These are phyloP conservation scores for Rhodotorula sp. DNA, from an alignment of 1,284 basidiomycete species.

Conservation along the genomic window DNA sequence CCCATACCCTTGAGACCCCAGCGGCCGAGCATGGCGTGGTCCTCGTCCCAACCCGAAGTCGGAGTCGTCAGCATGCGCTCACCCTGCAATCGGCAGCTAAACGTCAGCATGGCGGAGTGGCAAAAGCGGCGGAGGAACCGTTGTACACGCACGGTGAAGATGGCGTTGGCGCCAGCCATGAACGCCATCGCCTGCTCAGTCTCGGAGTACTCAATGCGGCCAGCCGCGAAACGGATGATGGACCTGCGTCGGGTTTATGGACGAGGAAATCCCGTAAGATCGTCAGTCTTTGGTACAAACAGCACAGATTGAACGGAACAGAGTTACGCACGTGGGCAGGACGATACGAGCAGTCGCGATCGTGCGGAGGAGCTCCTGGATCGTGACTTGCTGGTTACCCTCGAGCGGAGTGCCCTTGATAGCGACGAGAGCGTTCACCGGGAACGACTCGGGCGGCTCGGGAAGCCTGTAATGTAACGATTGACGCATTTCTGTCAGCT, in stretches of 20 bases:
- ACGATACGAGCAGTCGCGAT: conserved; percentile 93
- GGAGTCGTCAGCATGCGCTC: conserved; percentile 97
- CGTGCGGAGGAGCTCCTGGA: conserved; percentile 84
- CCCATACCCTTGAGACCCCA: conserved; percentile 91
- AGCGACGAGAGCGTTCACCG: conserved; percentile 84
- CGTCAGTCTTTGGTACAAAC: not conserved
- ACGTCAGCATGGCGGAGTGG: not conserved
- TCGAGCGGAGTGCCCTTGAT: conserved; percentile 62
- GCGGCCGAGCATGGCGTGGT: conserved; percentile 87
- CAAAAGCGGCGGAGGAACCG: not conserved
- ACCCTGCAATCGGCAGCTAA: conserved; percentile 52
- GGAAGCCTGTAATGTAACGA: conserved; percentile 81
- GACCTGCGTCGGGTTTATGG: too few relatives aligned
- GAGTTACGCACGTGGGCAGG: conserved; percentile 59
- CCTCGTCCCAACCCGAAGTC: conserved; percentile 59
- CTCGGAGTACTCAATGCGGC: conserved; percentile 84
- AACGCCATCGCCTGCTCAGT: conserved; percentile 96
- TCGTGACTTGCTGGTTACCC: conserved; percentile 63
- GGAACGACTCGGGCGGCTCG: conserved; percentile 96
- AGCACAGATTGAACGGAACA: not conserved
- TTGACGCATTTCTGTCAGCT: too few relatives aligned
- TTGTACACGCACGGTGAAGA: conserved; percentile 74
- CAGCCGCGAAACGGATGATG: conserved; percentile 93
- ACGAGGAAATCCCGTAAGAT: too few relatives aligned
- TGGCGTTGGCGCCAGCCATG: conserved; percentile 96